phyloP scores from a whole-genome alignment of 2,329 filamentous ascomycete genomes.

The Sclerotinia trifoliorum region DNA sequence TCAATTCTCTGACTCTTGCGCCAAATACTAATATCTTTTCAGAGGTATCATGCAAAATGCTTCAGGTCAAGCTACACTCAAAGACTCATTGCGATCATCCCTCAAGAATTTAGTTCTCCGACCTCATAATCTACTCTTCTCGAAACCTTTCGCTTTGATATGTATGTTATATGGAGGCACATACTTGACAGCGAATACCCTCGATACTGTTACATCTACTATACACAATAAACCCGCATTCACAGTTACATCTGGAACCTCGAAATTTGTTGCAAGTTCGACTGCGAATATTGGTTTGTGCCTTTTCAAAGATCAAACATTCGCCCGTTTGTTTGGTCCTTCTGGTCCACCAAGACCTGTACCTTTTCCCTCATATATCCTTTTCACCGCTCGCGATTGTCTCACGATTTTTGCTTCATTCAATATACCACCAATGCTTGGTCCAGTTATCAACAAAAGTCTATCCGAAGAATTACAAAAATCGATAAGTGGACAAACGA shows the following conservation, averaged over 20 bases:
- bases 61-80: constrained; percentile 63
- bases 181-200: constrained; percentile 81
- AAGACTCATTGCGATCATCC: constrained; percentile 58
- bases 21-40: constrained; percentile 29
- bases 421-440: constrained; percentile 79
- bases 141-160: constrained; percentile 67
- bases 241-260: constrained; percentile 67
- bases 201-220: constrained; percentile 77
- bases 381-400: constrained; percentile 82
- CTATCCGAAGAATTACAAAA: constrained; percentile 54
- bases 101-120: constrained; percentile 55
- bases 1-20: background rate
- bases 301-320: constrained; percentile 86
- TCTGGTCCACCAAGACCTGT: constrained; percentile 55
- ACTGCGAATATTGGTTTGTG: constrained; percentile 81
- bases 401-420: constrained; percentile 90
- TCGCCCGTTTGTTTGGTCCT: constrained; percentile 78
- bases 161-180: constrained; percentile 80
- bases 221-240: constrained; percentile 55
- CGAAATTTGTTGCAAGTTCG: constrained; percentile 79
- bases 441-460: constrained; percentile 61
- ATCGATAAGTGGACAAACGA: constrained; percentile 52
- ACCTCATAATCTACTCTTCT: constrained; percentile 61
- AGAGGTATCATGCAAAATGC: constrained; percentile 81
- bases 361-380: constrained; percentile 66